Conservation (phyloP, 73 alveolate species). For the Durusdinium trenchii region DNA sequence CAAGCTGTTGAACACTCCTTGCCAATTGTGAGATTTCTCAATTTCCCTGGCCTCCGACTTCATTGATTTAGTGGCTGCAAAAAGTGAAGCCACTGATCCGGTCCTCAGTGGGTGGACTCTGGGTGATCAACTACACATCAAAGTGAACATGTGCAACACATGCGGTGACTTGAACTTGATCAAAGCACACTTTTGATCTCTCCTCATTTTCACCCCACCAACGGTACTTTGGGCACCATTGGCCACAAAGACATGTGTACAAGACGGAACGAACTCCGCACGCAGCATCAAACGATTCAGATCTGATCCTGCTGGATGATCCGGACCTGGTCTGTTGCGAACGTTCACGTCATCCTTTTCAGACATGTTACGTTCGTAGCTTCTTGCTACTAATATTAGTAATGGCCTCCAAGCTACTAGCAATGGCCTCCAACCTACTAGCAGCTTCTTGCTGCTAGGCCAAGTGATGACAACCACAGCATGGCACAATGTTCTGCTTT, state of each 20-base stretch:
- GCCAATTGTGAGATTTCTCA: background rate
- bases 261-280: too few relatives aligned
- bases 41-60: slow-evolving; percentile 41
- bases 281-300: background rate
- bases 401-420: background rate
- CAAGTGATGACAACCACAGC: too few relatives aligned
- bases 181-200: too few relatives aligned
- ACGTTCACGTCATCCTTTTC: background rate
- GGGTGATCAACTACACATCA: too few relatives aligned
- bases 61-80: slow-evolving; percentile 31
- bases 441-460: too few relatives aligned
- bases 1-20: background rate
- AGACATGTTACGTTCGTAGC: background rate
- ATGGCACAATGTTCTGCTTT: background rate
- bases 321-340: background rate
- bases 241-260: too few relatives aligned
- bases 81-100: slow-evolving; percentile 69
- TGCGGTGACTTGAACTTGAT: too few relatives aligned
- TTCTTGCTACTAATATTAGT: background rate
- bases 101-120: background rate
- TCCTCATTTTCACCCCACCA: too few relatives aligned
- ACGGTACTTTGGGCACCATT: too few relatives aligned
- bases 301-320: slow-evolving; percentile 80
- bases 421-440: background rate
- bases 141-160: too few relatives aligned